Percentiles rank a stretch among this genome's conserved stretches.
Conservation (phyloP, 345 rosid genomes). For the Mercurialis annua region DNA sequence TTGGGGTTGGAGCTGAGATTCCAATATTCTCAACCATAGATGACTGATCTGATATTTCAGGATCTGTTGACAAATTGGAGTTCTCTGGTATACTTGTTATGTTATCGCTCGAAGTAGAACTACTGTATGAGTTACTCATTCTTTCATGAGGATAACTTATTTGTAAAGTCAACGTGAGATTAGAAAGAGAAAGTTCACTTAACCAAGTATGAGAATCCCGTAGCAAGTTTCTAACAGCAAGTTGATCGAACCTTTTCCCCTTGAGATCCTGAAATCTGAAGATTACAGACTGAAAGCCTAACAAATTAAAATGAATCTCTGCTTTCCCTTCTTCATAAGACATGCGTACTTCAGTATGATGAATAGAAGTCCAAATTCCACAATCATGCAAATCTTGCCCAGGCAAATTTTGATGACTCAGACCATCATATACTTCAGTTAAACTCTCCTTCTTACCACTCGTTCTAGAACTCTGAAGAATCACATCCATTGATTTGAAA, state of each 20-base stretch:
- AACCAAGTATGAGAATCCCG: conserved; percentile 49
- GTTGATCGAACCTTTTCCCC: conserved; percentile 43
- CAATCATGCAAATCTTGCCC: conserved; percentile 32
- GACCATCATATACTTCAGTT: conserved; percentile 34
- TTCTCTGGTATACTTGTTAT: conserved; percentile 22
- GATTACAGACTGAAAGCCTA: conserved; percentile 46
- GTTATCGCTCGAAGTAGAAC: conserved; percentile 24
- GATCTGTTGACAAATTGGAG: conserved; percentile 31
- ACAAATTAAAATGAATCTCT: conserved; percentile 38
- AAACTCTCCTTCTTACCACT: conserved; percentile 28
- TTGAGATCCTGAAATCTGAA: conserved; percentile 44
- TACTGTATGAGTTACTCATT: conserved; percentile 29
- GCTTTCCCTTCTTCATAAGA: conserved; percentile 51
- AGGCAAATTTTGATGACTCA: conserved; percentile 25
- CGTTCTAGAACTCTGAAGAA: conserved; percentile 52
- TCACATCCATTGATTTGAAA: conserved; percentile 50
- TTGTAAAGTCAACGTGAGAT: conserved; percentile 42
- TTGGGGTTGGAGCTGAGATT: conserved; percentile 27
- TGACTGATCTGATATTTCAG: conserved; percentile 35
- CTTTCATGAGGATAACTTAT: conserved; percentile 37
- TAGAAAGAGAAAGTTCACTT: conserved; percentile 60
- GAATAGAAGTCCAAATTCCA: conserved; percentile 61
- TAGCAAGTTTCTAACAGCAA: conserved; percentile 33
- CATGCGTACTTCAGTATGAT: conserved; percentile 38
- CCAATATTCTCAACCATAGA: conserved; percentile 35